Conservation (phyloP, 768 basidiomycete species). For the Lactarius trivialis region DNA sequence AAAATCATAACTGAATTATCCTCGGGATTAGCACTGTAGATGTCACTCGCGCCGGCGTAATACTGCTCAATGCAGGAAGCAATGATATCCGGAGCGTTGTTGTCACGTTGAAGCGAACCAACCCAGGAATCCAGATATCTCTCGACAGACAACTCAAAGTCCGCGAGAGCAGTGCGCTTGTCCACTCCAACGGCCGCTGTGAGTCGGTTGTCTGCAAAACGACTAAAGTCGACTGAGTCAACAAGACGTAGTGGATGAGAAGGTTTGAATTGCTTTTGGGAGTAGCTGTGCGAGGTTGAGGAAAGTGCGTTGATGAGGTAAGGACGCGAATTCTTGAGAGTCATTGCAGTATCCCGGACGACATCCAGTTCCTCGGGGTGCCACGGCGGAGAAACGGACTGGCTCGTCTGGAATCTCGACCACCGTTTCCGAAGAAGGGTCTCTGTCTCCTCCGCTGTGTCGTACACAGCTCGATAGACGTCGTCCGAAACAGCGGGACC, state of each 20-base stretch:
- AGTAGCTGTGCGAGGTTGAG: neutral
- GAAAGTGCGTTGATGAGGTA: neutral
- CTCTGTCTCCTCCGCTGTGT: neutral
- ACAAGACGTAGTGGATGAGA: neutral
- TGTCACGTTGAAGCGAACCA: neutral
- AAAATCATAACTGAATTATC: neutral
- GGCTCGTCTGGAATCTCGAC: neutral
- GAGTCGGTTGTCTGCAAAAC: neutral
- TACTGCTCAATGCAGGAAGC: neutral
- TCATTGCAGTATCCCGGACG: neutral
- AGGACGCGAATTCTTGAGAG: neutral
- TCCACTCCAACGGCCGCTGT: neutral
- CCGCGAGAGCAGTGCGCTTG: neutral
- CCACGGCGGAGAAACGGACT: neutral
- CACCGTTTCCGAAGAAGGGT: neutral
- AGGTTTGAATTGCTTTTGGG: neutral
- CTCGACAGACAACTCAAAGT: neutral
- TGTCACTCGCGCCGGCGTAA: neutral
- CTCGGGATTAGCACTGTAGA: neutral
- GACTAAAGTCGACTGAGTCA: neutral
- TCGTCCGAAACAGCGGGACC: neutral
- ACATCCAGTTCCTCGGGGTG: neutral
- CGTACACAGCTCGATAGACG: neutral
- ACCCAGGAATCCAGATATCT: neutral
- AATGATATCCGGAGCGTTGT: neutral